phyloP scores from a whole-genome alignment of 768 basidiomycete species.

The Auricularia sp. region DNA sequence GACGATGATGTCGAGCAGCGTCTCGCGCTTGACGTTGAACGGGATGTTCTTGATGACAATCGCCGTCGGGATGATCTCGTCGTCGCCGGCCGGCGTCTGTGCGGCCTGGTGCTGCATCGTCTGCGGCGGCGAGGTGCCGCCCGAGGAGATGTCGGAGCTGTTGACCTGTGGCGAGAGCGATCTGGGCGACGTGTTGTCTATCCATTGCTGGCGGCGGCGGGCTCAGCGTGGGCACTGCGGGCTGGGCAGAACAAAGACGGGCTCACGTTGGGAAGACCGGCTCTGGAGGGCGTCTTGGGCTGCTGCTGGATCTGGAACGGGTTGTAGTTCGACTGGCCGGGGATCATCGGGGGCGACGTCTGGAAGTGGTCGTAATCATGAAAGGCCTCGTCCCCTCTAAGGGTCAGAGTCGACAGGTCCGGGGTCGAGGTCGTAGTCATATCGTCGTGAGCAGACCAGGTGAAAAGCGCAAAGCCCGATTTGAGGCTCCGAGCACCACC shows the following conservation, averaged over 20 bases:
- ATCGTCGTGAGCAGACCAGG: neutral
- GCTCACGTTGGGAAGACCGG: conserved; percentile 64
- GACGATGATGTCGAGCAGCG: conserved; percentile 92
- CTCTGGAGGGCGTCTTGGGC: conserved; percentile 58
- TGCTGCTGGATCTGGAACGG: conserved; percentile 59
- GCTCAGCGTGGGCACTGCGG: neutral
- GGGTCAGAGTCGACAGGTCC: conserved; percentile 68
- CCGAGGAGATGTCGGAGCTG: conserved; percentile 83
- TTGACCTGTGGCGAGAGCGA: conserved; percentile 70
- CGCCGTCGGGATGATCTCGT: conserved; percentile 96
- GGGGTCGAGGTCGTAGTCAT: conserved; percentile 36
- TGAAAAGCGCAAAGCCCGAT: neutral
- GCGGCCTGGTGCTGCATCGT: conserved; percentile 11
- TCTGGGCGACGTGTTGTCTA: conserved; percentile 73
- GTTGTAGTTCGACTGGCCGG: conserved; percentile 38
- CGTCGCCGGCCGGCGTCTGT: conserved; percentile 42
- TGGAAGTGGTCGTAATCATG: conserved; percentile 77
- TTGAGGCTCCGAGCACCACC: neutral
- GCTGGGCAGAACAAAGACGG: neutral
- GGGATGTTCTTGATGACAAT: conserved; percentile 99
- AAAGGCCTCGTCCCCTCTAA: conserved; percentile 80
- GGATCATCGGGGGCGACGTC: conserved; percentile 48
- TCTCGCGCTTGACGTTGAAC: conserved; percentile 96
- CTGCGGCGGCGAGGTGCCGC: conserved; percentile 62
- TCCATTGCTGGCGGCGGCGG: conserved; percentile 60